Conservation (phyloP, 306 rosid species). For the Rosa lucieae region DNA sequence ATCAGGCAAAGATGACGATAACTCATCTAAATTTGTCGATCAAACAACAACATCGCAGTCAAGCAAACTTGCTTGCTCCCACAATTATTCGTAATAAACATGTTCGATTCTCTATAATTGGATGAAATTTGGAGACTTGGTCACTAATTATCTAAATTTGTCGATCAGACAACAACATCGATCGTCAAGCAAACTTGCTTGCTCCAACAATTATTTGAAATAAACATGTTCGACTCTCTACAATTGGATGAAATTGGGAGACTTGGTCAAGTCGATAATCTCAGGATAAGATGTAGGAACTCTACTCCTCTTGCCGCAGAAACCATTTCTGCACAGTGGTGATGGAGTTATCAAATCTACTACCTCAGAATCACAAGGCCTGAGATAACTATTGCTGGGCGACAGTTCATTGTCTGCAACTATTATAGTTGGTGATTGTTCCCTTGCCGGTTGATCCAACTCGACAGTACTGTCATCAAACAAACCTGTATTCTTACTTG, state of each 20-base stretch:
- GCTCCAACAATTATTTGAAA: background rate
- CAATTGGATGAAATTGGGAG: slow-evolving; percentile 70
- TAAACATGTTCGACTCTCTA: slow-evolving; percentile 23
- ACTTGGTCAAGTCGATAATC: slow-evolving; percentile 69
- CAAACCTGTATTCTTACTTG: slow-evolving; percentile 22
- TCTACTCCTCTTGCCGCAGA: slow-evolving; percentile 55
- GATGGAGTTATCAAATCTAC: slow-evolving; percentile 83
- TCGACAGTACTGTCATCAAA: slow-evolving; percentile 14
- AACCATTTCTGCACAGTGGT: slow-evolving; percentile 51
- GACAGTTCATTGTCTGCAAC: slow-evolving; percentile 21
- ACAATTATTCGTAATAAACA: background rate
- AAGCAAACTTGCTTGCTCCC: background rate
- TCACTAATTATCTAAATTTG: slow-evolving; percentile 19
- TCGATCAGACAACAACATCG: background rate
- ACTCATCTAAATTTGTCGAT: background rate
- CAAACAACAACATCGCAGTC: background rate
- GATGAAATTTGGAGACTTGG: slow-evolving; percentile 67
- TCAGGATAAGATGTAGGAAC: slow-evolving; percentile 35
- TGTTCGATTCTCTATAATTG: slow-evolving; percentile 41
- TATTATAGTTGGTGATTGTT: slow-evolving; percentile 11
- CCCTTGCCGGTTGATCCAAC: slow-evolving; percentile 31
- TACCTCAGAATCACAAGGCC: slow-evolving; percentile 54
- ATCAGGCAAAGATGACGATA: slow-evolving; percentile 12
- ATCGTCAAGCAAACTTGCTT: background rate
- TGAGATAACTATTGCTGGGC: slow-evolving; percentile 12